Conservation (phyloP, 805 yeast species). For the Groenewaldozyma tartarivorans region DNA sequence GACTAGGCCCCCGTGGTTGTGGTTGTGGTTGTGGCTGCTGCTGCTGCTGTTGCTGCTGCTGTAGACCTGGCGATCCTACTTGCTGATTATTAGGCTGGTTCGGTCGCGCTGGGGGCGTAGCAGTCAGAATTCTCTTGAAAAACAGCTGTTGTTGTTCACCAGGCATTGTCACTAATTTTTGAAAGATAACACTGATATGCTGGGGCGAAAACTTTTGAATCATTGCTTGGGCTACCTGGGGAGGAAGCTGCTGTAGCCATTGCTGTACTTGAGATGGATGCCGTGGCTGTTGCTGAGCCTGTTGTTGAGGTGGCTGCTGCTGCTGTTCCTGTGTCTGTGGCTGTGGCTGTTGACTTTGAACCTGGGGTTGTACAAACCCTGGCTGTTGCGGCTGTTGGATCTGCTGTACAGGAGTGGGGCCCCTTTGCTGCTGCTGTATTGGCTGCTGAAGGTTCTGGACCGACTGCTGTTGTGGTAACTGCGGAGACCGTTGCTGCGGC, state of each 20-base stretch:
- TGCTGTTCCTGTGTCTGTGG: constrained; percentile 9
- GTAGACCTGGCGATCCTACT: constrained; percentile 4
- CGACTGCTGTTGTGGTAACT: constrained; percentile 4
- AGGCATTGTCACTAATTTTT: constrained; percentile 12
- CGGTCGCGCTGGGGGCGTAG: neutral
- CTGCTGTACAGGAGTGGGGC: neutral
- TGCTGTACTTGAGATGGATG: constrained; percentile 19
- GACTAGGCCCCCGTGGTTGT: constrained; percentile 2
- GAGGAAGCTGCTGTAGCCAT: constrained; percentile 4
- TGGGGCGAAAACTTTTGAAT: constrained; percentile 8
- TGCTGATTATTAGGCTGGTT: constrained; percentile 1
- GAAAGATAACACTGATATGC: constrained; percentile 15
- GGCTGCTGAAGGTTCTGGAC: neutral
- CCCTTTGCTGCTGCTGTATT: neutral
- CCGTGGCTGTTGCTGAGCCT: neutral
- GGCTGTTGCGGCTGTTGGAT: neutral
- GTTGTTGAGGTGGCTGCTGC: constrained; percentile 5
- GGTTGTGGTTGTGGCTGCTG: constrained; percentile 4
- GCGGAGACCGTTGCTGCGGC: constrained; percentile 4
- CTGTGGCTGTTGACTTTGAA: constrained; percentile 1
- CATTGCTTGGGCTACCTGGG: constrained; percentile 4
- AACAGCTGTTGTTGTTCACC: constrained; percentile 17
- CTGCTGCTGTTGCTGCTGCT: constrained; percentile 5
- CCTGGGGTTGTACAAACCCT: neutral
- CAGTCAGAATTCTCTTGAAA: constrained; percentile 8